A percentile compares a stretch with the other conserved stretches of the same genome.
Evolutionary conservation across 2,329 filamentous ascomycete species (phyloP).

Genomic region (Pestalotiopsis sp.): DNA sequence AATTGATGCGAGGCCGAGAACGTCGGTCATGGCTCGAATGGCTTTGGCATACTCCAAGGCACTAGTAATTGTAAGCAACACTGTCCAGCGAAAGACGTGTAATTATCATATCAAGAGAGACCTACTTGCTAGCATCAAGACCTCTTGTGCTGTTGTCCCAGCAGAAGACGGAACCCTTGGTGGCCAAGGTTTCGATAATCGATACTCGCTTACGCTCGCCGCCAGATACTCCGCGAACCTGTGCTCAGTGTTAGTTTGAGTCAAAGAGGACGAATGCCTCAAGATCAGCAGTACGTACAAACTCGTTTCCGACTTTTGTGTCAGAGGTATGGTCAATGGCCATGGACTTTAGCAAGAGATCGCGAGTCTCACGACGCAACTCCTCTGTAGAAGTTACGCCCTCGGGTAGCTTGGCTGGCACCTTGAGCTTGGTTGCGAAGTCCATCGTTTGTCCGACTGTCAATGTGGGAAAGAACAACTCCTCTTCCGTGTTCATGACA

Average conservation of each 20-base stretch:
- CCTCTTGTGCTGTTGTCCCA: slow-evolving; percentile 71
- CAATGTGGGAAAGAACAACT: slow-evolving; percentile 67
- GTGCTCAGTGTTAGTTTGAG: not conserved
- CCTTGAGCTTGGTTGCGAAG: slow-evolving; percentile 53
- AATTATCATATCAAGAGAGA: slow-evolving; percentile 16
- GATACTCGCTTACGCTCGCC: slow-evolving; percentile 71
- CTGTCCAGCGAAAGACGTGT: not conserved
- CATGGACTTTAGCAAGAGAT: slow-evolving; percentile 57
- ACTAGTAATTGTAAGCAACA: not conserved
- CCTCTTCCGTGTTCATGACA: slow-evolving; percentile 75
- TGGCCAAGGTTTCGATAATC: slow-evolving; percentile 65
- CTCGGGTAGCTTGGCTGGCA: slow-evolving; percentile 6
- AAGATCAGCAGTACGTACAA: slow-evolving; percentile 34
- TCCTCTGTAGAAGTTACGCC: not conserved
- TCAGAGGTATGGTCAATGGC: slow-evolving; percentile 33
- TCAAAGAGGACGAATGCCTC: not conserved
- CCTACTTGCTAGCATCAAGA: slow-evolving; percentile 62
- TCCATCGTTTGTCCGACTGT: slow-evolving; percentile 74
- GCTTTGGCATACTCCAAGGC: slow-evolving; percentile 63
- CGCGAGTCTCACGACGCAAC: slow-evolving; percentile 52
- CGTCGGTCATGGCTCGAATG: slow-evolving; percentile 17
- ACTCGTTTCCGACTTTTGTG: slow-evolving; percentile 70
- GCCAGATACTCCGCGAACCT: slow-evolving; percentile 61
- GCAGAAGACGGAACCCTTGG: slow-evolving; percentile 59
- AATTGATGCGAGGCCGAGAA: slow-evolving; percentile 49